Base-by-base conservation (phyloP, 176 grass and related monocot species). In the Aegilops longissima region DNA sequence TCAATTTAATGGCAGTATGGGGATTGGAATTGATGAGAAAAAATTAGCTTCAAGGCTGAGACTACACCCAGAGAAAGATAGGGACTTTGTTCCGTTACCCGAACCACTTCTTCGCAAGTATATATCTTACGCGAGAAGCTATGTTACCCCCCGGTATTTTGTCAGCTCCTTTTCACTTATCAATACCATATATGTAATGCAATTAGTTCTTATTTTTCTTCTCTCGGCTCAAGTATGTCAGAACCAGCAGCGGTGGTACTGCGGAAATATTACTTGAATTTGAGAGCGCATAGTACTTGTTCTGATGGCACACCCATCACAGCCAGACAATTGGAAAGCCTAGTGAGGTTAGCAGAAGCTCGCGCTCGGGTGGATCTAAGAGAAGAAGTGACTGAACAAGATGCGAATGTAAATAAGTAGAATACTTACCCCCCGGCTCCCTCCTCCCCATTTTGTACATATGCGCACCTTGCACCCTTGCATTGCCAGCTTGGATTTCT, bases 261-360 rank as follows among this genome's bases (percentile, higher is more conserved):
- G 71, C 87, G n/a, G 67, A 0, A 20, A 0, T 98, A 94, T 77
- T 98, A 98, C 76, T 86, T 94, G 90, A 0, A 0, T 3, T 83
- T 98, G 79, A 96, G 96, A 88, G 35, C 92, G 0, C 82, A 73
- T 20, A 96, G 78, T 31, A 78, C 44, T 86, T 92, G 79, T 89
- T 84, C 92, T 86, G 93, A 98, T 77, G 88, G 90, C 52, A 98
- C 93, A 12, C 96, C 96, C 68, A 98, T 98, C 84, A 98, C 96
- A 24, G 90, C 96, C 24, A 92, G 96, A 59, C 96, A 98, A 61
- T 75, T 96, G 59, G 96, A 98, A 86, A 98, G 93, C 86, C 91
- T 98, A 34, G 93, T 96, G 29, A 94, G 96, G 74, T 92, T 98
- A 77, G 96, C 93, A 73, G 96, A 96, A 88, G 96, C 96, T 76